phyloP scores from a whole-genome alignment of 2,329 filamentous ascomycete species.

The Penicillium sp. region DNA sequence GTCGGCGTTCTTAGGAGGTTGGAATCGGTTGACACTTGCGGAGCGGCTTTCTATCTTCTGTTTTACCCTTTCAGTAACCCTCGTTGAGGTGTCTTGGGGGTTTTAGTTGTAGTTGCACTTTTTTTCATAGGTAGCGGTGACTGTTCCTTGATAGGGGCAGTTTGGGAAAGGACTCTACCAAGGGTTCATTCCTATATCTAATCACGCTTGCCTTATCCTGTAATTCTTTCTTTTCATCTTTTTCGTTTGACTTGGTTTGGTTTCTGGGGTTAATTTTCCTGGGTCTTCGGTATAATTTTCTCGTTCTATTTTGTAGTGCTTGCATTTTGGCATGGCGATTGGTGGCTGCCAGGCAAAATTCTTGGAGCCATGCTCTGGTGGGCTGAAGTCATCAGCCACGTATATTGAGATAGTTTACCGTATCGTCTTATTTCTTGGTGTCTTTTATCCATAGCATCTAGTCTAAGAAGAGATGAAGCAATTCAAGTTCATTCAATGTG shows the following conservation, averaged over 20 bases:
- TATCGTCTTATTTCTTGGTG: not conserved
- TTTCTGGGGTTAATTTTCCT: not conserved
- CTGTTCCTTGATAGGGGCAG: not conserved
- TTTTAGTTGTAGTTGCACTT: not conserved
- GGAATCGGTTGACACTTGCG: not conserved
- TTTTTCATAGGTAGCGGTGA: not conserved
- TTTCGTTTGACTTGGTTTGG: not conserved
- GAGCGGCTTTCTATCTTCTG: not conserved
- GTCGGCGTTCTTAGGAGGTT: constrained; percentile 4
- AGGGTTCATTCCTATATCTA: not conserved
- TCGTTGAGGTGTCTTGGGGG: not conserved
- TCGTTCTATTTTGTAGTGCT: not conserved
- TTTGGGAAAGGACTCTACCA: not conserved
- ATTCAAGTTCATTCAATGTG: not conserved
- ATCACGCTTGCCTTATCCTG: not conserved
- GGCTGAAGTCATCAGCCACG: not conserved
- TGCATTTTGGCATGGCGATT: not conserved
- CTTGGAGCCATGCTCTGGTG: not conserved
- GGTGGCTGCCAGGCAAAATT: too few relatives aligned
- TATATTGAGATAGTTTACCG: not conserved
- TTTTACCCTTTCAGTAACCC: not conserved
- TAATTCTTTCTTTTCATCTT: not conserved
- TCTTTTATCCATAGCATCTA: not conserved
- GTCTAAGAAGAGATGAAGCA: not conserved
- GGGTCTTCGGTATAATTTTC: not conserved